Conservation (phyloP, 2,329 filamentous ascomycete species). For the Mollisiaceae sp. region DNA sequence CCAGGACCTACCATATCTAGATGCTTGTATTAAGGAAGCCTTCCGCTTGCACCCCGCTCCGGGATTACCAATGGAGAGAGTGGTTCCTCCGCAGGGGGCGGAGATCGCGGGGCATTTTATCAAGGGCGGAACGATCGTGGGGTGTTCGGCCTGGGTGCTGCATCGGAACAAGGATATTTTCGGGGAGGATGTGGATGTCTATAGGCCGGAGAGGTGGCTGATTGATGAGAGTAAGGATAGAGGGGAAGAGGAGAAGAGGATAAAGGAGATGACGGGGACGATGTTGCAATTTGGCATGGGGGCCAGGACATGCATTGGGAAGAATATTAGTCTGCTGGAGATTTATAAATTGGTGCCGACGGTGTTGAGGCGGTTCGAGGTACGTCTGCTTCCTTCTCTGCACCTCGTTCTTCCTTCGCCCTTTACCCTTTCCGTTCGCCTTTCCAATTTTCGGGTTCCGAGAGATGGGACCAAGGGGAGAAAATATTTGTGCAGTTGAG, state of each 20-base stretch:
- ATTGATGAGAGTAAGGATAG: constrained; percentile 47
- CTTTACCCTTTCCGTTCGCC: not conserved
- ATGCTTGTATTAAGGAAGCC: constrained; percentile 78
- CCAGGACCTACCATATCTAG: constrained; percentile 75
- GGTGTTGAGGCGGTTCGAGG: constrained; percentile 68
- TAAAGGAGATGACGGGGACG: constrained; percentile 70
- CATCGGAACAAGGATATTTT: constrained; percentile 72
- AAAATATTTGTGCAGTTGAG: not conserved
- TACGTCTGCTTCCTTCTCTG: constrained; percentile 38
- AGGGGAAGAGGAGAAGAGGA: constrained; percentile 54
- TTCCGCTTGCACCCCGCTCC: constrained; percentile 78
- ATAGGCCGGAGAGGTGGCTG: constrained; percentile 71
- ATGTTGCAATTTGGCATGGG: constrained; percentile 79
- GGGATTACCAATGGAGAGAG: constrained; percentile 73
- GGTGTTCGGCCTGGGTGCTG: constrained; percentile 76
- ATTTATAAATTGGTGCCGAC: constrained; percentile 67
- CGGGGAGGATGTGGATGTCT: constrained; percentile 68
- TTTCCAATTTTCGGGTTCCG: not conserved
- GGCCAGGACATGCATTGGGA: constrained; percentile 71
- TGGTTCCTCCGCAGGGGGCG: constrained; percentile 68
- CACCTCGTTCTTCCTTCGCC: not conserved
- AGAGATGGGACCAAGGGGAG: not conserved
- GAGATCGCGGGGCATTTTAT: constrained; percentile 67
- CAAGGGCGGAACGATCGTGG: constrained; percentile 74
- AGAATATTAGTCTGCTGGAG: constrained; percentile 67